Percentiles rank a stretch among this genome's conserved stretches.
Evolutionary conservation across 352 stramenopile species (phyloP).

Genomic region (Thalassiosira livingstoniorum): DNA sequence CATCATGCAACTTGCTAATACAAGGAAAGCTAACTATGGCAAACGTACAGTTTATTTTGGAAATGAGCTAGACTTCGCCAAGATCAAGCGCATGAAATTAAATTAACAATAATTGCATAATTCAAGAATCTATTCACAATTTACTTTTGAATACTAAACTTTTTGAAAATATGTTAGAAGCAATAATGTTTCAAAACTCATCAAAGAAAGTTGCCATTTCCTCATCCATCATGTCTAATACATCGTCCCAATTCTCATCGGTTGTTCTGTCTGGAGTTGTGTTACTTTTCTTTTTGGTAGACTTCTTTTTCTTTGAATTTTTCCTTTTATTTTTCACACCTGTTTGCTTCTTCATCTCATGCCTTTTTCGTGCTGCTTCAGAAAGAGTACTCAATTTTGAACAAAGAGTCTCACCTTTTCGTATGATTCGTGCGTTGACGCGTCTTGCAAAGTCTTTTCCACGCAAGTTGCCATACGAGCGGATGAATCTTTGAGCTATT

Average conservation of each 20-base stretch:
- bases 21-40: background rate
- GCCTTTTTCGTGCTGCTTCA: background rate
- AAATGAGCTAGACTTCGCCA: background rate
- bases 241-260: background rate
- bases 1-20: background rate
- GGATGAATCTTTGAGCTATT: background rate
- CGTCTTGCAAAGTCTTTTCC: background rate
- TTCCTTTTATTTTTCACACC: background rate
- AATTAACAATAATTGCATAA: background rate
- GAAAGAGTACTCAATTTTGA: background rate
- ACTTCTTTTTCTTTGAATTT: background rate
- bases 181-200: background rate
- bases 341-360: too few species aligned
- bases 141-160: background rate
- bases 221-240: background rate
- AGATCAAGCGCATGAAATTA: background rate
- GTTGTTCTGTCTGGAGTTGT: background rate
- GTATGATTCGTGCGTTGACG: background rate
- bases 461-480: background rate
- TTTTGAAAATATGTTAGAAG: background rate
- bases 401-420: background rate
- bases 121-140: background rate
- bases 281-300: background rate
- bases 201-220: background rate
- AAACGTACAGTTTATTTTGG: background rate